phyloP scores from a whole-genome alignment of 768 basidiomycete genomes.

The Termitomyces sp. region DNA sequence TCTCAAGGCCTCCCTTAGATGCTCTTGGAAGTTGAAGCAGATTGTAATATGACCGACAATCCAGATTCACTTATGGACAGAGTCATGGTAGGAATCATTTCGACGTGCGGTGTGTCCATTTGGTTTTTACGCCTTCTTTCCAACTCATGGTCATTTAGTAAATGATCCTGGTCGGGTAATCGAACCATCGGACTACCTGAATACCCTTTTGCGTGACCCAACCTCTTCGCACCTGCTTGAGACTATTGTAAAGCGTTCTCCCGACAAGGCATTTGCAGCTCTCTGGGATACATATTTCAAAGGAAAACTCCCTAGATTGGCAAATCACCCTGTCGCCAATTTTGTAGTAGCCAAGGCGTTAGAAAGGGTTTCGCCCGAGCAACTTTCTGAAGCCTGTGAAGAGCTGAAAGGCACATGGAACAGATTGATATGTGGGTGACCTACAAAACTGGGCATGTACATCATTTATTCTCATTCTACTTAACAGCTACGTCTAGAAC shows the following conservation, averaged over 20 bases:
- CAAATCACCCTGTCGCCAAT: constrained; percentile 88
- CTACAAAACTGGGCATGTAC: background rate
- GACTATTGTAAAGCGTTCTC: constrained; percentile 60
- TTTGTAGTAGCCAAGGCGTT: constrained; percentile 85
- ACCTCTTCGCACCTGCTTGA: constrained; percentile 92
- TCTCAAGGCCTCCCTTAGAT: constrained; percentile 41
- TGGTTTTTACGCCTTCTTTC: background rate
- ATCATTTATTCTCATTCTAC: background rate
- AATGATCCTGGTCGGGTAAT: constrained; percentile 27
- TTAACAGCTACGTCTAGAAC: constrained; percentile 58
- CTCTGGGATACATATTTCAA: constrained; percentile 80
- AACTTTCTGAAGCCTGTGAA: constrained; percentile 48
- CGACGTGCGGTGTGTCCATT: constrained; percentile 48
- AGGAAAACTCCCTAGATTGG: constrained; percentile 66
- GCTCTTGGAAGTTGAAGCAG: constrained; percentile 77
- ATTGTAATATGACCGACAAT: constrained; percentile 50
- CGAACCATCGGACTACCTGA: constrained; percentile 72
- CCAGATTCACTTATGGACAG: constrained; percentile 77
- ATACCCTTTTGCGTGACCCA: constrained; percentile 76
- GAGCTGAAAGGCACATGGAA: constrained; percentile 57
- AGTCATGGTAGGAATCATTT: constrained; percentile 71
- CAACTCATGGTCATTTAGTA: constrained; percentile 25
- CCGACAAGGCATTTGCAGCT: constrained; percentile 51
- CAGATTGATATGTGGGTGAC: constrained; percentile 64
- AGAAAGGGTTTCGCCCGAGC: constrained; percentile 49